These are phyloP conservation scores for Haplosporangium gracile DNA, from an alignment of 192 early-diverging fungal genomes.

Conservation along the genomic window DNA sequence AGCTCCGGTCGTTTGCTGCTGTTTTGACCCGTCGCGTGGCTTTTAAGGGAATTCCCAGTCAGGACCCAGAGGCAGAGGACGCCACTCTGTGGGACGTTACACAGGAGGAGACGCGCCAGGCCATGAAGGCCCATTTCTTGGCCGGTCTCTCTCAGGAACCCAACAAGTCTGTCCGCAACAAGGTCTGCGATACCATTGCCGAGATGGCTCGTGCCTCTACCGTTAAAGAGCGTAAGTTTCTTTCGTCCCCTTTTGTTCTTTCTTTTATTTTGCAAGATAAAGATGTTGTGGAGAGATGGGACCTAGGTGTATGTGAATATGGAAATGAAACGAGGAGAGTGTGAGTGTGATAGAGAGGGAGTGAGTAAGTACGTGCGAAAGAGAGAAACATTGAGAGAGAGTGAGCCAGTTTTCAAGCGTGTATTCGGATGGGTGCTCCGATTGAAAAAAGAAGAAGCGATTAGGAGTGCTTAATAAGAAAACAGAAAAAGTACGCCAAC, in stretches of 20 bases:
- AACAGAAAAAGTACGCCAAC: background rate
- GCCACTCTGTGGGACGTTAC: slow-evolving; percentile 78
- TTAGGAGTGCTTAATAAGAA: background rate
- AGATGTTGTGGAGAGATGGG: background rate
- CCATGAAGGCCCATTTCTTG: slow-evolving; percentile 84
- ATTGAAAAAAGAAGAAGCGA: background rate
- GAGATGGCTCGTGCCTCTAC: slow-evolving; percentile 82
- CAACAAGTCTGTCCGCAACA: slow-evolving; percentile 83
- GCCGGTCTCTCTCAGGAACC: slow-evolving; percentile 83
- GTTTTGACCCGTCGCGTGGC: slow-evolving; percentile 69
- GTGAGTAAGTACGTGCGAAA: no score
- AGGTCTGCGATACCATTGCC: slow-evolving; percentile 94
- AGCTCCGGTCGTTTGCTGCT: slow-evolving; percentile 69
- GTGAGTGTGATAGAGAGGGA: background rate
- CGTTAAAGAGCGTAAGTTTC: slow-evolving; percentile 62
- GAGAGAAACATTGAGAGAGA: no score
- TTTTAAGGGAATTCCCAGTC: slow-evolving; percentile 64
- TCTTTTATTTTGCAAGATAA: background rate
- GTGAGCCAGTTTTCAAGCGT: background rate
- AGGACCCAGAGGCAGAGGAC: slow-evolving; percentile 56
- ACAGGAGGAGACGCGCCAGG: slow-evolving; percentile 70
- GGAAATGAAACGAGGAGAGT: background rate
- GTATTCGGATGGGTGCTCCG: background rate
- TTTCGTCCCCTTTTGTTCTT: background rate
- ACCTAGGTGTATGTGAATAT: background rate